Base-by-base conservation (phyloP, 768 basidiomycete species). In the Paxillus rubicundulus region DNA sequence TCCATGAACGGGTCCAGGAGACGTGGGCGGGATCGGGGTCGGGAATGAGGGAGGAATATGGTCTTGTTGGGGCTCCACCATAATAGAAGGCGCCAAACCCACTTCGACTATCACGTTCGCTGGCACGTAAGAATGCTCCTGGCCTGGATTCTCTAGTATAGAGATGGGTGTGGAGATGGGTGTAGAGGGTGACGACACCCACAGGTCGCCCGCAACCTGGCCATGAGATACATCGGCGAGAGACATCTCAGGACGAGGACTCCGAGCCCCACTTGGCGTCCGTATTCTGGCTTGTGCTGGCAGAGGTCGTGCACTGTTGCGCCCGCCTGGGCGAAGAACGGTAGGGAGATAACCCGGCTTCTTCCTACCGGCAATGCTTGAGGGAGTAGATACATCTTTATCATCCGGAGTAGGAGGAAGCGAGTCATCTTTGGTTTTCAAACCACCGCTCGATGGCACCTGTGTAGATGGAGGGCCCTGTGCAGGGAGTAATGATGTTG, bases 361-460 rank as follows among this genome's bases (percentile, higher is more conserved):
- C 55, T 61, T 55, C 55, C 60, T 51, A 42, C 59, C 46, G 48
- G 50, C 53, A 45, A 64, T 44, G 16, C 65, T 65, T 16, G 62
- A 32, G 56, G 41, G 61, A 47, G 18, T 36, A 39, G 9, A 53
- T 67, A 28, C 4, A 42, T 45, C 58, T 17, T 53, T 27, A 4
- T 68, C 60, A 12, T 67, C 69, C 0, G 75, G 77, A 20, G 76
- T 61, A 16, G 78, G 73, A 12, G 80, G 78, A 10, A 79, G 66
- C 7, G 70, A 56, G 34, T 71, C 66, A 18, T 71, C 58, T 28
- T 63, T 56, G 10, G 61, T 59, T 42, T 59, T 65, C 2, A 51
- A 32, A 30, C 60, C 52, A 24, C 52, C 43, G 24, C 49, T 54
- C 27, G 47, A 28, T 30, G 51, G 37, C 5, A 14, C 9, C 40